Evolutionary conservation across 148 eudicot species (phyloP).

Genomic region (Mesembryanthemum crystallinum): DNA sequence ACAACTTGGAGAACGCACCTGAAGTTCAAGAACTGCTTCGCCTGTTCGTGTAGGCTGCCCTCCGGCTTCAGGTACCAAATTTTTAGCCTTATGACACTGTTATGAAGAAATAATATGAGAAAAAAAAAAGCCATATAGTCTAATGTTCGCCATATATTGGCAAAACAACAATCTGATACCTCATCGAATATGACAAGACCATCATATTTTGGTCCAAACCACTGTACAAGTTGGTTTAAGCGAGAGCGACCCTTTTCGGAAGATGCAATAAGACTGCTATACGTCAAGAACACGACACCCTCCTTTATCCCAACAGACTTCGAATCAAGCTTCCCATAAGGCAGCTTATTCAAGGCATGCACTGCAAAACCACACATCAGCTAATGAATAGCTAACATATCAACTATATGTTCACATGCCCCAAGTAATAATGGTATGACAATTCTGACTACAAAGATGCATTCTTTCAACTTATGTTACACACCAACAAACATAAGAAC

Average conservation of each 20-base stretch:
- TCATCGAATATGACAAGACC: slow-evolving; percentile 96
- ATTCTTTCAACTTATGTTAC: too few species aligned
- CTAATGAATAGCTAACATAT: not conserved
- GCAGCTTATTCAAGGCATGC: slow-evolving; percentile 92
- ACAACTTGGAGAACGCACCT: slow-evolving; percentile 51
- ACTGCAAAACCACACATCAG: slow-evolving; percentile 52
- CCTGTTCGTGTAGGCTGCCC: slow-evolving; percentile 93
- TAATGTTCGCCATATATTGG: not conserved
- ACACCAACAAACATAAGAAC: too few species aligned
- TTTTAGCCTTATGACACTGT: slow-evolving; percentile 98
- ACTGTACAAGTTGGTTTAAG: slow-evolving; percentile 90
- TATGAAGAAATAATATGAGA: slow-evolving; percentile 13
- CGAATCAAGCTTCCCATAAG: slow-evolving; percentile 93
- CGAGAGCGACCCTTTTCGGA: slow-evolving; percentile 94
- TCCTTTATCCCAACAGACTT: slow-evolving; percentile 86
- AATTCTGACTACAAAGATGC: not conserved
- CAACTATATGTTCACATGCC: not conserved
- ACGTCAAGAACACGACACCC: slow-evolving; percentile 92
- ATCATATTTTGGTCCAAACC: slow-evolving; percentile 81
- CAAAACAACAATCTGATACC: slow-evolving; percentile 36
- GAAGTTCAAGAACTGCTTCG: slow-evolving; percentile 96
- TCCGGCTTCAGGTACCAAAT: slow-evolving; percentile 98
- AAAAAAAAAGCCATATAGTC: not conserved
- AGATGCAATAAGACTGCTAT: slow-evolving; percentile 97
- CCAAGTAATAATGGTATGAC: not conserved